Evolutionary conservation across 1,284 basidiomycete genomes (phyloP).

Genomic region (Fomes fomentarius): DNA sequence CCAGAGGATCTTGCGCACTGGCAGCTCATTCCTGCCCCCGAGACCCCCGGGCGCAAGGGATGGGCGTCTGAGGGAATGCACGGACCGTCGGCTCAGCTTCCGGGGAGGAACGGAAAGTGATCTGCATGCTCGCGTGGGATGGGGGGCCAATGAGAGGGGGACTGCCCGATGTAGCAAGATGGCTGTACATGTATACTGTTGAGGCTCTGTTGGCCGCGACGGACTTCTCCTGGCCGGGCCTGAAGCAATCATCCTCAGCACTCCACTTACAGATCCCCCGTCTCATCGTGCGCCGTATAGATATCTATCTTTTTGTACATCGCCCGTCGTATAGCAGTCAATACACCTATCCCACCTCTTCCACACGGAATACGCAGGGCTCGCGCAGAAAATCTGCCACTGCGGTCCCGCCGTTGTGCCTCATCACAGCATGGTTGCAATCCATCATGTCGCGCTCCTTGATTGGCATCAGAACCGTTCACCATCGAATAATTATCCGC

Average conservation of each 20-base stretch:
- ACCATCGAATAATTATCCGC: background rate
- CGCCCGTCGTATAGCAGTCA: no score
- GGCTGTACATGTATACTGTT: no score
- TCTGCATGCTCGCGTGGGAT: slow-evolving; percentile 13
- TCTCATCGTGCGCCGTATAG: no score
- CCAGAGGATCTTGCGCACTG: background rate
- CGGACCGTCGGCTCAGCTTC: background rate
- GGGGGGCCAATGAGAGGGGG: slow-evolving; percentile 4
- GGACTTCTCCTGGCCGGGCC: no score
- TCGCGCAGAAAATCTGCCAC: no score
- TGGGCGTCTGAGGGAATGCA: no score
- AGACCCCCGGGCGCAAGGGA: background rate
- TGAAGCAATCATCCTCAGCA: no score
- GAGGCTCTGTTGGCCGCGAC: no score
- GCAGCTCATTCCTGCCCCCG: background rate
- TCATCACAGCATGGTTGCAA: slow-evolving; percentile 22
- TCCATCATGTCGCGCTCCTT: slow-evolving; percentile 26
- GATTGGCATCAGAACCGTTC: slow-evolving; percentile 17
- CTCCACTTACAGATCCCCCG: no score
- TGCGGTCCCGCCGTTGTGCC: background rate
- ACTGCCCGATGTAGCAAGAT: background rate
- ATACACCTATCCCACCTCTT: no score
- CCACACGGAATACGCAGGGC: no score
- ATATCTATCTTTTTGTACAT: no score
- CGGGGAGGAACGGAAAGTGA: slow-evolving; percentile 1